Percentiles rank a stretch among this genome's conserved stretches.
These are phyloP conservation scores for Arachis hypogaea DNA, from an alignment of 306 rosid species.

Conservation along the genomic window DNA sequence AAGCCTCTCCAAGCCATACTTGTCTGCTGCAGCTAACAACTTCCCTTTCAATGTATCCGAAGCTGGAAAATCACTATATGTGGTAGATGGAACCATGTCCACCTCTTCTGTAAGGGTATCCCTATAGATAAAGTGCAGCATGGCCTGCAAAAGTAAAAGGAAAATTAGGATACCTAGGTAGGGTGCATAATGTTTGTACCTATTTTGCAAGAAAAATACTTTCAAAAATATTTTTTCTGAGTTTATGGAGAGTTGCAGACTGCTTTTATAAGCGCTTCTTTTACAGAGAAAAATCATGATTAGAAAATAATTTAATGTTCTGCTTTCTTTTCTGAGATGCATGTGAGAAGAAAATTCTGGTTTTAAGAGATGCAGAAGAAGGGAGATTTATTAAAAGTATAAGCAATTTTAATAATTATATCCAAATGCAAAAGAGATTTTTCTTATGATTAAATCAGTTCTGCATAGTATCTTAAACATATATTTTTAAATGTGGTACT, in stretches of 20 bases:
- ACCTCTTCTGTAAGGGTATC: slow-evolving; percentile 75
- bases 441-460: not conserved
- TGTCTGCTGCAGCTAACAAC: slow-evolving; percentile 81
- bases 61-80: slow-evolving; percentile 50
- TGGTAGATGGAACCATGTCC: slow-evolving; percentile 52
- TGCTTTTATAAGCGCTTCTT: not conserved
- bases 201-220: not conserved
- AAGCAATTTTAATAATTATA: not conserved
- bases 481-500: not conserved
- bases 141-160: slow-evolving; percentile 55
- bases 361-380: not conserved
- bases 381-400: not conserved
- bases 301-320: not conserved
- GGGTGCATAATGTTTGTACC: not conserved
- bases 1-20: slow-evolving; percentile 73
- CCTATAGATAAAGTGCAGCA: slow-evolving; percentile 82
- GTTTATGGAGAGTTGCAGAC: not conserved
- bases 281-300: not conserved
- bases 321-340: not conserved
- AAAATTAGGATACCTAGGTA: slow-evolving; percentile 33
- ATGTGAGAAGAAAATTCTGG: not conserved
- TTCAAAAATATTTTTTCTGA: not conserved
- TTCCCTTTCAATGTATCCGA: slow-evolving; percentile 70
- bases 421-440: not conserved
- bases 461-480: not conserved